Conservation (phyloP, 2,329 filamentous ascomycete genomes). For the Phialophora tarda region DNA sequence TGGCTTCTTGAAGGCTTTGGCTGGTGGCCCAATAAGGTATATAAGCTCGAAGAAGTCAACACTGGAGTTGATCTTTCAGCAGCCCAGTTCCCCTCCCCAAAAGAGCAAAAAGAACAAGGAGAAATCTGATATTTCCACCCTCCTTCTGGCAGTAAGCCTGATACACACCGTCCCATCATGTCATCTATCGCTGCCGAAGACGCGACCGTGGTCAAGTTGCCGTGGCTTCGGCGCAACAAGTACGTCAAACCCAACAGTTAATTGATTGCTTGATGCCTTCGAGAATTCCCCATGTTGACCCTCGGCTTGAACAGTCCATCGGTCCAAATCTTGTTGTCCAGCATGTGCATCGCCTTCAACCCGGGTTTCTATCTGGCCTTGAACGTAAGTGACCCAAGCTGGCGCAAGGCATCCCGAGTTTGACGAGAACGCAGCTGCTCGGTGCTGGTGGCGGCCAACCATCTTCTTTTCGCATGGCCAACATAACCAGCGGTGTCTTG, state of each 20-base stretch:
- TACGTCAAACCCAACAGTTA: conserved; percentile 2
- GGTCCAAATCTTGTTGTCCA: conserved; percentile 16
- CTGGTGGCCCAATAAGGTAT: background rate
- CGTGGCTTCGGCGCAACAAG: conserved; percentile 17
- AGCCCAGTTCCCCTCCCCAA: background rate
- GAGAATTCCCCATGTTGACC: conserved; percentile 10
- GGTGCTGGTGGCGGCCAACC: conserved; percentile 18
- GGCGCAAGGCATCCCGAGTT: background rate
- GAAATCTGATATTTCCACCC: conserved; percentile 1
- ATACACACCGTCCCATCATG: conserved; percentile 7
- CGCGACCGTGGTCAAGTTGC: conserved; percentile 5
- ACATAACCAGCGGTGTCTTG: conserved; percentile 16
- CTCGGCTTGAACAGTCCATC: conserved; percentile 12
- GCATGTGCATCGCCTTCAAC: conserved; percentile 13
- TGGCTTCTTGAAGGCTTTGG: background rate
- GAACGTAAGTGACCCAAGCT: background rate
- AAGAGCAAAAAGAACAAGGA: background rate
- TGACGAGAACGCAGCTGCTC: conserved; percentile 11
- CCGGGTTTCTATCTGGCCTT: conserved; percentile 13
- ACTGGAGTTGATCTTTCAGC: background rate
- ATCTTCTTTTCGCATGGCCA: conserved; percentile 19
- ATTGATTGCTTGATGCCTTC: background rate
- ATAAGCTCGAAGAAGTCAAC: background rate
- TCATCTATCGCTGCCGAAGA: conserved; percentile 1
- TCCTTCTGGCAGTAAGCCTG: conserved; percentile 1